A percentile compares a stretch with the other conserved stretches of the same genome.
These are phyloP conservation scores for Penicillium bovifimosum DNA, from an alignment of 495 filamentous ascomycete species.

Conservation along the genomic window DNA sequence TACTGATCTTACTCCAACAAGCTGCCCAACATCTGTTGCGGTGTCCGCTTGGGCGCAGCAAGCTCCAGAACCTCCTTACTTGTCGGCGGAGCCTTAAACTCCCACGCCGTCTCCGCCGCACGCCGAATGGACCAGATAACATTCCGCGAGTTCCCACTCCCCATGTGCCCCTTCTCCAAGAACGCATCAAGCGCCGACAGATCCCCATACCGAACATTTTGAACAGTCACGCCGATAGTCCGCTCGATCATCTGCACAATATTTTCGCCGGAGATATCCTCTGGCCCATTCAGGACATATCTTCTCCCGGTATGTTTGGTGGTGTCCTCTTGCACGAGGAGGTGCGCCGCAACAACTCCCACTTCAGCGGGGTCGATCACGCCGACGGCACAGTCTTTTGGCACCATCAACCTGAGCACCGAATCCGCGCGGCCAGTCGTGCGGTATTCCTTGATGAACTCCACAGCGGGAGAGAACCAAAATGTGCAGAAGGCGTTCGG, in stretches of 20 bases:
- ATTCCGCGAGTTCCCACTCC: too few relatives aligned
- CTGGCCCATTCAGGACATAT: constrained; percentile 42
- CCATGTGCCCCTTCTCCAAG: too few relatives aligned
- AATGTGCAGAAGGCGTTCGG: constrained; percentile 33
- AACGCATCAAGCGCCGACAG: too few relatives aligned
- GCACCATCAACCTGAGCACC: constrained; percentile 19
- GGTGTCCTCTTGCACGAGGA: constrained; percentile 30
- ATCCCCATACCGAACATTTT: constrained; percentile 36
- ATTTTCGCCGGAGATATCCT: constrained; percentile 35
- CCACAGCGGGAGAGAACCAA: constrained; percentile 22
- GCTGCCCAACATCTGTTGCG: too few relatives aligned
- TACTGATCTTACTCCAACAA: too few relatives aligned
- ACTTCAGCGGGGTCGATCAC: constrained; percentile 36
- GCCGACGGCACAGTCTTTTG: constrained; percentile 33
- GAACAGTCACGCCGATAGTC: constrained; percentile 29
- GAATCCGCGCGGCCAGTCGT: constrained; percentile 34
- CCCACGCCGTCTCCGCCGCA: constrained; percentile 18
- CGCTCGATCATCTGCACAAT: constrained; percentile 38
- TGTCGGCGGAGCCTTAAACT: constrained; percentile 29
- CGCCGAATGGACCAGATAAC: constrained; percentile 24
- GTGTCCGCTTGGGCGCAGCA: constrained; percentile 23
- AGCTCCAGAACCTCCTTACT: constrained; percentile 31
- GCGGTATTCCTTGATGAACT: constrained; percentile 30
- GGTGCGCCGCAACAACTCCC: constrained; percentile 36
- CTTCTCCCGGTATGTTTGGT: constrained; percentile 31